These are phyloP conservation scores for Macrophomina phaseolina DNA, from an alignment of 2,329 filamentous ascomycete genomes.

Conservation along the genomic window DNA sequence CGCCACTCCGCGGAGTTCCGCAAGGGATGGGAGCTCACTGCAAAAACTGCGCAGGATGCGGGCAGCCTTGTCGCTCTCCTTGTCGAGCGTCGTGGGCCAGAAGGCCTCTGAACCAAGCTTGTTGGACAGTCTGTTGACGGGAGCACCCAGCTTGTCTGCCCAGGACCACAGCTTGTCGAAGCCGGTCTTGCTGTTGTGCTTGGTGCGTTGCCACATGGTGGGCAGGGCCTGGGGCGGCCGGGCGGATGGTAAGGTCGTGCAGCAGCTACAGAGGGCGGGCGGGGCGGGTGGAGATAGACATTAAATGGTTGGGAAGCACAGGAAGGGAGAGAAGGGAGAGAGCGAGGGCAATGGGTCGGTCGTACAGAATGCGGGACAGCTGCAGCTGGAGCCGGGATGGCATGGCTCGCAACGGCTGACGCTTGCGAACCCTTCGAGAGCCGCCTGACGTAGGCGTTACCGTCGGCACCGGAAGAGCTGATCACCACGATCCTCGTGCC, in stretches of 20 bases:
- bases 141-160: conserved; percentile 72
- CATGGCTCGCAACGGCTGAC: conserved; percentile 20
- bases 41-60: conserved; percentile 90
- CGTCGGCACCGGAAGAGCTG: conserved; percentile 12
- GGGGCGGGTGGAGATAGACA: conserved; percentile 2
- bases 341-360: conserved; percentile 24
- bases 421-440: conserved; percentile 24
- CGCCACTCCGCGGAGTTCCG: background rate
- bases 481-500: conserved; percentile 20
- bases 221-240: conserved; percentile 16
- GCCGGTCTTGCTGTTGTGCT: conserved; percentile 64
- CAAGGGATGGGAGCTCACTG: conserved; percentile 60
- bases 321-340: background rate
- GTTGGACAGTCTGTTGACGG: conserved; percentile 81
- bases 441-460: conserved; percentile 26
- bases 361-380: conserved; percentile 26
- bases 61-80: conserved; percentile 90
- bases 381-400: conserved; percentile 15
- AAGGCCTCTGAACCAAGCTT: conserved; percentile 82
- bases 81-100: conserved; percentile 84
- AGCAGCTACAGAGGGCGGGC: conserved; percentile 12
- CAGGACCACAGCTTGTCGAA: conserved; percentile 76
- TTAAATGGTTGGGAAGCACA: background rate
- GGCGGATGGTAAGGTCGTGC: conserved; percentile 4
- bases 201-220: conserved; percentile 60